Base-by-base conservation (phyloP, 1,284 basidiomycete genomes). In the Heterobasidion occidentale region DNA sequence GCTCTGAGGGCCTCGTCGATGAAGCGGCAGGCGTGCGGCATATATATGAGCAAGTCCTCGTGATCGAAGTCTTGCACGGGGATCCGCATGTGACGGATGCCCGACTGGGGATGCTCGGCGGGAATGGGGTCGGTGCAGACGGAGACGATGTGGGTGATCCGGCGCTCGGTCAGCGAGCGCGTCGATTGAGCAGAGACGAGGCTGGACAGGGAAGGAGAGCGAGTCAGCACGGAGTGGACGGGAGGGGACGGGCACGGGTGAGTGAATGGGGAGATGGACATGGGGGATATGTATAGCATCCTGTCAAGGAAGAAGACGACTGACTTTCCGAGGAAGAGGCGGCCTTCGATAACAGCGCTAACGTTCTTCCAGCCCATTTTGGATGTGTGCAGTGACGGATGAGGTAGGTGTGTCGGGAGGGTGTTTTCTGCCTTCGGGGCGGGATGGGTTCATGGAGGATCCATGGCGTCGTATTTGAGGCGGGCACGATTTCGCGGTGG, bases 41-140 rank as follows among this genome's bases (percentile, higher is more conserved):
- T 76, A 66, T 88, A 79, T 48, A 90, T 87, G 56, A 92, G 76
- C 54, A 94, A 80, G 67, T 92, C 86, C 61, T 87, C 91, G 63
- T 91, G 88, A 66, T 91, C 89, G 61, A 90, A 81, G 69, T 94
- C 92, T 64, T 89, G 84, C 47, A 91, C 78, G 52, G 80, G 74
- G 62, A 90, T 84, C 55, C 88, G 84, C 69, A 85, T 72, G 66
- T 90, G 88, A 49, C 68, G 69, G 55, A 87, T 78, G 44, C 88
- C 88, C 60, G 86, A 88, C 62, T 84, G 81, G 17, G 86, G 85
- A 34, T 81, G 70, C 62, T 90, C 87, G 51, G 86, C 84, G 42
- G 88, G 88, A 52, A 90, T 88, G 7, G 77, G 76, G 59, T 90
- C 88, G 54, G 72, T 70, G 63, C 88, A 89, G 48, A 89, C 85